phyloP scores from a whole-genome alignment of 225 moss, liverwort and hornwort genomes.

The Lunularia cruciata region DNA sequence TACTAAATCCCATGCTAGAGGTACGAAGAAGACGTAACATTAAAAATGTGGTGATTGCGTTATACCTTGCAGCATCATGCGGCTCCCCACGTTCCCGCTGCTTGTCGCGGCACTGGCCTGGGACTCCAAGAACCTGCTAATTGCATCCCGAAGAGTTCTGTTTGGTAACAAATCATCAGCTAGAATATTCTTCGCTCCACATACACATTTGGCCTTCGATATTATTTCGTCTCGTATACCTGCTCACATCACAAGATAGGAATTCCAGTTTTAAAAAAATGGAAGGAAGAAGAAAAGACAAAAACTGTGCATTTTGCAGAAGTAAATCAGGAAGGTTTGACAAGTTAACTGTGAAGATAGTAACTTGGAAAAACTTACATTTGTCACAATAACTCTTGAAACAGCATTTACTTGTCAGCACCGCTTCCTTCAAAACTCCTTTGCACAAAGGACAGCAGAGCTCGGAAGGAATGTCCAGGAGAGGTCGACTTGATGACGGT shows the following conservation, averaged over 20 bases:
- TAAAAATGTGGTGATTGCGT: too few relatives aligned
- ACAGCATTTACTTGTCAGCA: conserved; percentile 92
- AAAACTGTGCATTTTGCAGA: too few relatives aligned
- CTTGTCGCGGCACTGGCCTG: conserved; percentile 80
- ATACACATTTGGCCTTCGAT: conserved; percentile 82
- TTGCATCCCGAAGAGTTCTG: conserved; percentile 92
- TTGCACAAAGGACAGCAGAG: conserved; percentile 88
- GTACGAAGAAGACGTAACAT: too few relatives aligned
- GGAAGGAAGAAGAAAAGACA: background rate
- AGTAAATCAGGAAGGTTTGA: too few relatives aligned
- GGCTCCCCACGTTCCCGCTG: conserved; percentile 55
- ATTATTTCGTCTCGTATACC: conserved; percentile 88
- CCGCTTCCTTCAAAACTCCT: conserved; percentile 90
- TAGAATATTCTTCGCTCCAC: conserved; percentile 70
- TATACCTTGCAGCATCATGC: conserved; percentile 40
- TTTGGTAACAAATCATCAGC: conserved; percentile 90
- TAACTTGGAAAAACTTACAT: too few relatives aligned
- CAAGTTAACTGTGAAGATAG: too few relatives aligned
- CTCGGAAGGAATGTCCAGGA: conserved; percentile 81
- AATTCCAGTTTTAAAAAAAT: background rate
- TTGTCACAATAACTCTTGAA: conserved; percentile 98
- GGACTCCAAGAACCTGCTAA: conserved; percentile 82
- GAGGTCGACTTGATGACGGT: conserved; percentile 55
- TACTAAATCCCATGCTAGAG: too few relatives aligned
- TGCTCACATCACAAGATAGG: conserved; percentile 18